A percentile compares a stretch with the other conserved stretches of the same genome.
Evolutionary conservation across 345 rosid genomes (phyloP).

Genomic region (Aquilaria sinensis): DNA sequence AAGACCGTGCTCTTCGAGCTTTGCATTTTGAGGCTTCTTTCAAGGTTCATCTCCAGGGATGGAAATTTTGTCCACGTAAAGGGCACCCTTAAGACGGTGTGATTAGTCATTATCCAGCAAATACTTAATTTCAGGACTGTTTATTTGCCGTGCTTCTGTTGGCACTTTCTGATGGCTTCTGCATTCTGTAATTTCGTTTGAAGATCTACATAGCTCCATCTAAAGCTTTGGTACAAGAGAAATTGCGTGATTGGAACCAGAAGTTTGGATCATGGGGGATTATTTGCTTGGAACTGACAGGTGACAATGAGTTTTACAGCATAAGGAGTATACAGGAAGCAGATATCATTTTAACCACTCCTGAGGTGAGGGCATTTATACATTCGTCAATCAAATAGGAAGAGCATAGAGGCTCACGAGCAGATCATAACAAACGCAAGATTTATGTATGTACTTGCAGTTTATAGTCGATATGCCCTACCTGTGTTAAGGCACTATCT

Average conservation of each 20-base stretch:
- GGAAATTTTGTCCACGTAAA: slow-evolving; percentile 56
- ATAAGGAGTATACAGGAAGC: slow-evolving; percentile 73
- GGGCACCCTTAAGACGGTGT: slow-evolving; percentile 91
- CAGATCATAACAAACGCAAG: not conserved
- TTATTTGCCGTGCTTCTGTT: not conserved
- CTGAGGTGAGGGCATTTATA: slow-evolving; percentile 57
- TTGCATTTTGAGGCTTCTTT: slow-evolving; percentile 82
- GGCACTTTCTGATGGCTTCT: slow-evolving; percentile 2
- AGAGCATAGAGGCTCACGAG: not conserved
- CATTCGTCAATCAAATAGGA: not conserved
- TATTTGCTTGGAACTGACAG: slow-evolving; percentile 85
- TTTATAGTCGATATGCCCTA: not conserved
- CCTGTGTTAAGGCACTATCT: not conserved
- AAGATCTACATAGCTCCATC: slow-evolving; percentile 94
- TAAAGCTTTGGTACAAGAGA: slow-evolving; percentile 95
- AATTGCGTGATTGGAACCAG: slow-evolving; percentile 86
- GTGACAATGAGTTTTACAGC: slow-evolving; percentile 81
- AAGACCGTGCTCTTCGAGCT: slow-evolving; percentile 95
- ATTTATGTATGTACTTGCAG: not conserved
- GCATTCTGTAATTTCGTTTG: slow-evolving; percentile 21
- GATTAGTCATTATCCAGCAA: slow-evolving; percentile 5
- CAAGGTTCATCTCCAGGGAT: slow-evolving; percentile 55
- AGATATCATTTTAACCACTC: slow-evolving; percentile 89
- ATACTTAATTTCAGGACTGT: not conserved
- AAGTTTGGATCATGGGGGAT: slow-evolving; percentile 80